Base-by-base conservation (phyloP, 2,329 filamentous ascomycete genomes). In the Raffaelea ambrosiae region DNA sequence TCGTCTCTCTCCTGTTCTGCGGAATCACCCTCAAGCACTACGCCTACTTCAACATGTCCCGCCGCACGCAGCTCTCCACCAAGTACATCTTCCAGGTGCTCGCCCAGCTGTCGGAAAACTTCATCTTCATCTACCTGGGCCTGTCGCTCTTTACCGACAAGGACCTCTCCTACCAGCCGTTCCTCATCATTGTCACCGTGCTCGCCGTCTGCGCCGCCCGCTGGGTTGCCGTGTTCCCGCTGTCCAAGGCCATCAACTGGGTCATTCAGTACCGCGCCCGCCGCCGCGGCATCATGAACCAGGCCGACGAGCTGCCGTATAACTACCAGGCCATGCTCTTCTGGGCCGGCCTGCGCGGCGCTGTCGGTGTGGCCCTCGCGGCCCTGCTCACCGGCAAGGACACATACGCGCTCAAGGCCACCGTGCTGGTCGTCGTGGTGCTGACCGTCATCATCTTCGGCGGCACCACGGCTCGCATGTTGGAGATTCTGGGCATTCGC, bases 281-380 rank as follows among this genome's bases (percentile, higher is more conserved):
- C 44, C 81, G 87, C 43, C 78, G 83, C 47, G 89, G 89, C 21
- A 58, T 76, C 73, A 52, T 64, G 48, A 86, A 95, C 49, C 79
- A 84, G 5, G 79, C 81, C 16, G 91, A 97, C 55, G 93, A 97
- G 64, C 71, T 98, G 33, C 93, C 93, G 0, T 94, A 89, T 61
- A 88, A 88, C 57, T 95, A 97, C 66, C 93, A 97, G 66, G 89
- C 86, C n/a, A 97, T 98, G 93, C 79, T 98, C n/a, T 98, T 95
- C 69, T 98, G 93, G 93, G 93, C 93, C 16, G 93, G 93, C 22
- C 75, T 98, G 26, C 87, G 93, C 53, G 93, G 93, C 58, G 93
- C 93, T 42, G 93, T 98, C 57, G 93, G 93, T 49, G 93, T 98
- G 33, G 93, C 93, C 2, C 74, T 98, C 42, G 93, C 93, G 29